phyloP scores from a whole-genome alignment of 1,139 yeast genomes.

The Geotrichum siamense region DNA sequence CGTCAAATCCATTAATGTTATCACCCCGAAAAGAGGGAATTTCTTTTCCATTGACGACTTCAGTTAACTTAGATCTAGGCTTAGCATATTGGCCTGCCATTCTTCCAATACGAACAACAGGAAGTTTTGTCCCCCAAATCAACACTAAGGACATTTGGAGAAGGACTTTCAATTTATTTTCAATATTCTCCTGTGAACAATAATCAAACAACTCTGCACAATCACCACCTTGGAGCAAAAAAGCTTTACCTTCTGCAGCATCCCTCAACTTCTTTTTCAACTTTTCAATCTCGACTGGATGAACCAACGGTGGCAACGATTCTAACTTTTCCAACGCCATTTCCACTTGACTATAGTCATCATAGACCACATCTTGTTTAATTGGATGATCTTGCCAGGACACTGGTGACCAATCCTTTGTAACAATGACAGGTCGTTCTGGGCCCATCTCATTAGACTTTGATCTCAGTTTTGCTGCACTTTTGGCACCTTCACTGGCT shows the following conservation, averaged over 20 bases:
- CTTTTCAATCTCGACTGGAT: constrained; percentile 35
- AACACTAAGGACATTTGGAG: constrained; percentile 41
- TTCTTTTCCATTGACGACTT: constrained; percentile 37
- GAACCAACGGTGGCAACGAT: constrained; percentile 40
- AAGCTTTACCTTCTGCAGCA: constrained; percentile 41
- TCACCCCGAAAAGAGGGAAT: constrained; percentile 41
- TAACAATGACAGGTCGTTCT: constrained; percentile 7
- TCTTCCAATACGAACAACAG: constrained; percentile 39
- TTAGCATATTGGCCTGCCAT: constrained; percentile 44
- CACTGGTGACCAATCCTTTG: constrained; percentile 35
- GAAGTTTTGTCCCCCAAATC: constrained; percentile 38
- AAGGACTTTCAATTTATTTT: constrained; percentile 39
- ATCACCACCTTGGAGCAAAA: constrained; percentile 43
- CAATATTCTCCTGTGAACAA: constrained; percentile 39
- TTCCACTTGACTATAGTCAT: constrained; percentile 35
- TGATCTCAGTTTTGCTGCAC: constrained; percentile 37
- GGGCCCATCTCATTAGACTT: constrained; percentile 27
- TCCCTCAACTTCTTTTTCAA: constrained; percentile 33
- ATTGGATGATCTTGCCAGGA: constrained; percentile 41
- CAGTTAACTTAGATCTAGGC: constrained; percentile 40
- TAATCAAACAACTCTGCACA: constrained; percentile 42
- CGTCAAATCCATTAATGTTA: constrained; percentile 40
- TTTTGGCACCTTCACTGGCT: constrained; percentile 35
- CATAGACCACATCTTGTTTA: constrained; percentile 40
- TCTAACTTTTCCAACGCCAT: constrained; percentile 38